A percentile compares a stretch with the other conserved stretches of the same genome.
phyloP scores from a whole-genome alignment of 179 eudicot species.

The Gypsophila paniculata region DNA sequence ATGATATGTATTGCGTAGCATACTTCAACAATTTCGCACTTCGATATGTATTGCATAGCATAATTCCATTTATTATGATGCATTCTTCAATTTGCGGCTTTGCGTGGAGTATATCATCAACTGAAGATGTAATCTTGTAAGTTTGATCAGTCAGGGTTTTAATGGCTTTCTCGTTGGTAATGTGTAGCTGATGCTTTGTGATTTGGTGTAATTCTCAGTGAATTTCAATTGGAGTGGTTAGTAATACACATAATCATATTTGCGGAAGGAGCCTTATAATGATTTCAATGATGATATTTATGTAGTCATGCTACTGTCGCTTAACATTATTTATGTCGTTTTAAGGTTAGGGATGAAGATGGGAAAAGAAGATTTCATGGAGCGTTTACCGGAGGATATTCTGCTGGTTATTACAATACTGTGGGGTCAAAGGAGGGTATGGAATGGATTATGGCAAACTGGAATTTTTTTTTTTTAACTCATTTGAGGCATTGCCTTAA shows the following conservation, averaged over 20 bases:
- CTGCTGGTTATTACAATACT: constrained; percentile 91
- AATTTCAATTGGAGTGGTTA: not conserved
- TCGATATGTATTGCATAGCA: not conserved
- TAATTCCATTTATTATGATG: not conserved
- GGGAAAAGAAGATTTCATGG: constrained; percentile 97
- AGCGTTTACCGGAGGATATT: constrained; percentile 91
- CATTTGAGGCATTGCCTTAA: constrained; percentile 4
- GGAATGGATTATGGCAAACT: constrained; percentile 13
- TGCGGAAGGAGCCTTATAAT: not conserved
- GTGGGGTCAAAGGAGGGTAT: constrained; percentile 97
- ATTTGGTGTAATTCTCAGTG: not conserved
- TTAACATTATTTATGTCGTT: constrained; percentile 16
- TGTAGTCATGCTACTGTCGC: not conserved
- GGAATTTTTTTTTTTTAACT: not conserved
- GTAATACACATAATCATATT: too few species aligned
- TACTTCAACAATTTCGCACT: not conserved
- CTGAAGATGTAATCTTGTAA: not conserved
- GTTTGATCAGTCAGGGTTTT: not conserved
- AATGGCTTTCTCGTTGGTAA: not conserved
- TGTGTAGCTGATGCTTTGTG: not conserved
- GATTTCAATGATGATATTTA: not conserved
- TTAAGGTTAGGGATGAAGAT: constrained; percentile 92
- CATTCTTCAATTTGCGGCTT: not conserved
- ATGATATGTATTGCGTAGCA: not conserved
- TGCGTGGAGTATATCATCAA: not conserved